Base-by-base conservation (phyloP, 164 flowering plant genomes). In the Malania oleifera region DNA sequence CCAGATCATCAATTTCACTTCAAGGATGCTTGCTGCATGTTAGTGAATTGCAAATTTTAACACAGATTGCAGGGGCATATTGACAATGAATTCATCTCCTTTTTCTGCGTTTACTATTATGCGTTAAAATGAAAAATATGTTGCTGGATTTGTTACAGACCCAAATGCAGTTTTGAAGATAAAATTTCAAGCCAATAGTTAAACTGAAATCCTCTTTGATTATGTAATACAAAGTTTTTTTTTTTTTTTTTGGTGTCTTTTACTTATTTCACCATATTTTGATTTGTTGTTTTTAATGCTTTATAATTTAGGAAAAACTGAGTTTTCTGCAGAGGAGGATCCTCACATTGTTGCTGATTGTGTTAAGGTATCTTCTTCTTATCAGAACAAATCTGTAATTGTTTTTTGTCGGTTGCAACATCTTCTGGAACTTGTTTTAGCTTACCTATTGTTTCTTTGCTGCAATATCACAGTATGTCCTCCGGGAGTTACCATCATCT, bases 401-500 rank as follows among this genome's bases (percentile, higher is more conserved):
- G 15, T 44, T 44, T 49, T 34, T 40, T 52, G 7, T 20, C 19
- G 52, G 50, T 37, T 65, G 27, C 29, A 29, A 40, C 15, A 44
- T 56, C 38, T 19, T 44, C 22, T 59, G 29, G 11, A 40, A 31
- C 1, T 35, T 35, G n/a, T 20, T 9, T 15, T 28, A 61, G 65
- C 22, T 46, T 54, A 57, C 49, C 60, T 51, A 25, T 10, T 52
- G 9, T 66, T 43, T 62, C 34, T 46, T 43, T 54, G 46, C 41
- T 31, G 7, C 14, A 35, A 29, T 65, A 13, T 59, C 71, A 28
- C 79, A 92, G 98, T 76, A 84, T 75, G 72, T 89, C 23, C 73
- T 89, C 53, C 86, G 98, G 40, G 98, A 87, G 77, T 72, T 92
- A 68, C 98, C 98, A 59, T 87, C 97, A 52, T 86, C 91, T 73